Evolutionary conservation across 441 rosid genomes (phyloP).

Genomic region (Erodium texanum): DNA sequence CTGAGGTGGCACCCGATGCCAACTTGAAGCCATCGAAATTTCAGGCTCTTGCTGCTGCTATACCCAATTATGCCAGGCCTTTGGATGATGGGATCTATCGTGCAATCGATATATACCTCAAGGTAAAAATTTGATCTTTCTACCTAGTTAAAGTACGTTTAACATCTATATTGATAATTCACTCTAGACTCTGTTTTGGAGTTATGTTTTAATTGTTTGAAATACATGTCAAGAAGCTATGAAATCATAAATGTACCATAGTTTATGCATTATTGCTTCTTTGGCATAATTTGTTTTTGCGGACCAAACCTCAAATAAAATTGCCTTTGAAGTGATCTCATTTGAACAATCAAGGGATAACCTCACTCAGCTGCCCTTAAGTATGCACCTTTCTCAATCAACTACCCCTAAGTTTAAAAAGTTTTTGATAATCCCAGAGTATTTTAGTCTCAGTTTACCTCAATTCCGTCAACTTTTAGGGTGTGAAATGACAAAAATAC

Average conservation of each 20-base stretch:
- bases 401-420: too few relatives aligned
- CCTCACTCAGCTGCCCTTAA: too few relatives aligned
- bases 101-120: slow-evolving; percentile 74
- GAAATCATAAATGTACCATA: background rate
- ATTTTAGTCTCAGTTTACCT: too few relatives aligned
- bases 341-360: background rate
- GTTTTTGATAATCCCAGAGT: too few relatives aligned
- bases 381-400: too few relatives aligned
- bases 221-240: too few relatives aligned
- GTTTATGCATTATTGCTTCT: background rate
- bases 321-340: background rate
- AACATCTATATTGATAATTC: background rate
- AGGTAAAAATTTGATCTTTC: slow-evolving; percentile 34
- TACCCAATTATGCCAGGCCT: slow-evolving; percentile 76
- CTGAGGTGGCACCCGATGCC: slow-evolving; percentile 82
- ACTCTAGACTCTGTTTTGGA: background rate
- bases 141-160: too few relatives aligned
- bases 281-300: background rate
- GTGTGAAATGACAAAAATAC: too few relatives aligned
- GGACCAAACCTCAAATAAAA: background rate
- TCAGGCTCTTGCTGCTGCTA: slow-evolving; percentile 55
- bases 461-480: too few relatives aligned
- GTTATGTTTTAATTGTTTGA: background rate
- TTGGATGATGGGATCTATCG: slow-evolving; percentile 86
- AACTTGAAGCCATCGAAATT: slow-evolving; percentile 70